A percentile compares a stretch with the other conserved stretches of the same genome.
Evolutionary conservation across 768 basidiomycete genomes (phyloP).

Genomic region (Pisolithus marmoratus): DNA sequence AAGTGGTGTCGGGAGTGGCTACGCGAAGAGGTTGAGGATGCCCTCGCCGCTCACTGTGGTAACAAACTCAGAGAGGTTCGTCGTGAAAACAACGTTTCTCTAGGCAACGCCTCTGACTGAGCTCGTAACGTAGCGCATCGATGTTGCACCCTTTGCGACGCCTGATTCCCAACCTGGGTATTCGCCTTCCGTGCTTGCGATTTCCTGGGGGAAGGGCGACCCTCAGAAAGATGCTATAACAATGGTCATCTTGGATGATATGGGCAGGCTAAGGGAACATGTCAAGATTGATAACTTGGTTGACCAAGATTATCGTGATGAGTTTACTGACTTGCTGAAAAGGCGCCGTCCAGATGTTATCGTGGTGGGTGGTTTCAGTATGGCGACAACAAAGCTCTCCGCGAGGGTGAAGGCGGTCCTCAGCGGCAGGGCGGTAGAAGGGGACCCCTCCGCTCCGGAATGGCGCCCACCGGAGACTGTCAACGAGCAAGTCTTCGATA

Average conservation of each 20-base stretch:
- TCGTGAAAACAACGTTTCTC: conserved; percentile 1
- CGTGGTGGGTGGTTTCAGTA: conserved; percentile 83
- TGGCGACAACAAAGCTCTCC: conserved; percentile 69
- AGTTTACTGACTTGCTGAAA: conserved; percentile 78
- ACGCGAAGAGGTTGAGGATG: conserved; percentile 86
- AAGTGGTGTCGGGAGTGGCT: conserved; percentile 89
- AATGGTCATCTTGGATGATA: conserved; percentile 80
- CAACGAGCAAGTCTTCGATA: conserved; percentile 46
- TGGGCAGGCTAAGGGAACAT: conserved; percentile 87
- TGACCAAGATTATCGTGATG: conserved; percentile 59
- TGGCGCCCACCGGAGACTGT: conserved; percentile 23
- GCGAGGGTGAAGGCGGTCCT: conserved; percentile 59
- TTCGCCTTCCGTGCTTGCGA: conserved; percentile 72
- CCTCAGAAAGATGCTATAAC: conserved; percentile 86
- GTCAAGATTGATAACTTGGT: conserved; percentile 83
- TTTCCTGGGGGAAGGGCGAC: conserved; percentile 95
- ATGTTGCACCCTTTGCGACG: conserved; percentile 70
- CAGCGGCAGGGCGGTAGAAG: conserved; percentile 21
- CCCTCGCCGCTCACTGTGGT: conserved; percentile 62
- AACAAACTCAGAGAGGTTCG: conserved; percentile 65
- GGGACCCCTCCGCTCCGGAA: conserved; percentile 17
- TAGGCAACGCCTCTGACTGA: conserved; percentile 9
- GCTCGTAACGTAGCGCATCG: conserved; percentile 54
- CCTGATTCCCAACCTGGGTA: conserved; percentile 64
- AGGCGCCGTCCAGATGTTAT: conserved; percentile 84